These are phyloP conservation scores for Colletotrichum lindemuthianum DNA, from an alignment of 2,329 filamentous ascomycete species.

Conservation along the genomic window DNA sequence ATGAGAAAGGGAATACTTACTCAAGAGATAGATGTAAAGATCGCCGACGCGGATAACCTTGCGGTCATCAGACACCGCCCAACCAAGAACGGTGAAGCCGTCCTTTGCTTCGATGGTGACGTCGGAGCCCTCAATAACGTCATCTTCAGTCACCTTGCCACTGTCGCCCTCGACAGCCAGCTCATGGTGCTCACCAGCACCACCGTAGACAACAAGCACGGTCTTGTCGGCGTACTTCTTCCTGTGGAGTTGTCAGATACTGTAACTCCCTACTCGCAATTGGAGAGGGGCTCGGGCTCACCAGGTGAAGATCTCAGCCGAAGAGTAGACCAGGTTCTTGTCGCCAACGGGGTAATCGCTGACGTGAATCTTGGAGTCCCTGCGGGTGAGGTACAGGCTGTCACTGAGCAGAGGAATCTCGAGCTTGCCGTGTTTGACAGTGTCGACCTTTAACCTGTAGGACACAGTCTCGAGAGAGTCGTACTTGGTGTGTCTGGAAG, in stretches of 20 bases:
- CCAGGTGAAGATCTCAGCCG: slow-evolving; percentile 73
- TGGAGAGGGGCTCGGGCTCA: neutral
- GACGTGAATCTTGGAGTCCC: slow-evolving; percentile 72
- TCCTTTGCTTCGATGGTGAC: slow-evolving; percentile 25
- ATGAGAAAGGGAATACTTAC: slow-evolving; percentile 42
- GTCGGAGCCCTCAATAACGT: slow-evolving; percentile 29
- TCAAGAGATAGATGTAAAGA: slow-evolving; percentile 33
- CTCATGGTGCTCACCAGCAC: slow-evolving; percentile 68
- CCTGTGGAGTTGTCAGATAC: slow-evolving; percentile 36
- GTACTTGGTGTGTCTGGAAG: slow-evolving; percentile 67
- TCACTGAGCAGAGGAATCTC: slow-evolving; percentile 66
- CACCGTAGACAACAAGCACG: slow-evolving; percentile 69
- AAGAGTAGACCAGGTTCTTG: slow-evolving; percentile 70
- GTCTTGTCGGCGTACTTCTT: slow-evolving; percentile 68
- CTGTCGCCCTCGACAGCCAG: slow-evolving; percentile 52
- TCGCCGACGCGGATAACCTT: slow-evolving; percentile 31
- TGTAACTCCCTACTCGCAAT: no score
- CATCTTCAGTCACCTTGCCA: slow-evolving; percentile 8
- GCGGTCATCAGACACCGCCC: slow-evolving; percentile 34
- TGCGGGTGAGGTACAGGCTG: slow-evolving; percentile 63
- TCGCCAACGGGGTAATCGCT: slow-evolving; percentile 70
- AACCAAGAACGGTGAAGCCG: slow-evolving; percentile 33
- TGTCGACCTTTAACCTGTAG: slow-evolving; percentile 70
- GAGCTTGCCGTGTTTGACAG: slow-evolving; percentile 59
- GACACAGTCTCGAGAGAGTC: slow-evolving; percentile 61